These are phyloP conservation scores for Calcarisporium arbuscula DNA, from an alignment of 2,329 filamentous ascomycete species.

Conservation along the genomic window DNA sequence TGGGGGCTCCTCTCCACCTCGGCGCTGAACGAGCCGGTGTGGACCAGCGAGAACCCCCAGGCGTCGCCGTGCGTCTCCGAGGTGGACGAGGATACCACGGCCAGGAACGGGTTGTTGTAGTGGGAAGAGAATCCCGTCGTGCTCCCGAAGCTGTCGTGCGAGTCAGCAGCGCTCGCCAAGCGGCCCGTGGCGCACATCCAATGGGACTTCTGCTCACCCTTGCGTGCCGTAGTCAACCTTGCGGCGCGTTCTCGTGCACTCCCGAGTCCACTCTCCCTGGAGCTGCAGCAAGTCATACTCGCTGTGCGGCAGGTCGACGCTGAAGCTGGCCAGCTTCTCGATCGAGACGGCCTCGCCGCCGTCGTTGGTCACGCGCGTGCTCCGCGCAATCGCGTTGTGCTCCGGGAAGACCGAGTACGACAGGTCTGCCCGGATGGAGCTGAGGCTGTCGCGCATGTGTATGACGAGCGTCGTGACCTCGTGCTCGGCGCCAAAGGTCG, in stretches of 20 bases:
- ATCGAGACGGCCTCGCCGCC: constrained; percentile 44
- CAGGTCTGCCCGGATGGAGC: constrained; percentile 49
- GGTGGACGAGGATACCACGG: constrained; percentile 46
- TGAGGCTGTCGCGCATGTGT: constrained; percentile 51
- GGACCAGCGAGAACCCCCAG: constrained; percentile 59
- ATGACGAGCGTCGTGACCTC: constrained; percentile 54
- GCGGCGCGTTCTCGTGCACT: constrained; percentile 46
- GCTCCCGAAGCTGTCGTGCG: constrained; percentile 47
- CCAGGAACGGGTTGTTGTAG: constrained; percentile 57
- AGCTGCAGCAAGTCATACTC: constrained; percentile 57
- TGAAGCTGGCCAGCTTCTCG: constrained; percentile 53
- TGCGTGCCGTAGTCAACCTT: constrained; percentile 50
- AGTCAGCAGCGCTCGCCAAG: background rate
- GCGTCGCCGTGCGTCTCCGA: constrained; percentile 55
- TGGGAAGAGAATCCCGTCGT: constrained; percentile 56
- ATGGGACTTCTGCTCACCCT: constrained; percentile 30
- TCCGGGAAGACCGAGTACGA: constrained; percentile 57
- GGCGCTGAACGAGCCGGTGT: constrained; percentile 55
- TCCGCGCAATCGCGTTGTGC: constrained; percentile 54
- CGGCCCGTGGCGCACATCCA: background rate
- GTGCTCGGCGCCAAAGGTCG: constrained; percentile 47
- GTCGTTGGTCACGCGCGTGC: constrained; percentile 54
- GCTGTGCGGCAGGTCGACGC: constrained; percentile 51
- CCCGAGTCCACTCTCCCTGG: constrained; percentile 55
- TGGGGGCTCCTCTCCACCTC: constrained; percentile 56